Percentiles rank a stretch among this genome's conserved stretches.
Conservation (phyloP, 306 rosid species). For the Fragaria ananassa region DNA sequence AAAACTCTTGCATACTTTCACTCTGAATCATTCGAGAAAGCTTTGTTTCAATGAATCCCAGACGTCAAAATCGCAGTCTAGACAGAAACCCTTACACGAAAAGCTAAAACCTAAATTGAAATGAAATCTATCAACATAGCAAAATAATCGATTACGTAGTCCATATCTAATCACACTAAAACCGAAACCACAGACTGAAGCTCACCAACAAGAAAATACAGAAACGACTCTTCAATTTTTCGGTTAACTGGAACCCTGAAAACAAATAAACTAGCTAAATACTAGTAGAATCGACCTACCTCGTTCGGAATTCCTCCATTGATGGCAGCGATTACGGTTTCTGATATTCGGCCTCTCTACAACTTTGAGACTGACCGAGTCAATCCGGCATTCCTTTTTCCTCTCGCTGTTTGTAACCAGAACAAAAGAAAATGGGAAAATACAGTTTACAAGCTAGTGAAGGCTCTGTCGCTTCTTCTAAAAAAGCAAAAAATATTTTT, state of each 20-base stretch:
- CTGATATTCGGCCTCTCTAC: neutral
- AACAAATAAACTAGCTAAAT: neutral
- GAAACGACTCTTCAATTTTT: neutral
- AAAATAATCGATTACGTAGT: neutral
- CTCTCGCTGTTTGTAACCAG: neutral
- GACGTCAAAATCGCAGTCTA: neutral
- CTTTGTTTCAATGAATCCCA: neutral
- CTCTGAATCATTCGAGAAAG: neutral
- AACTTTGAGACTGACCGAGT: neutral
- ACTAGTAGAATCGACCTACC: neutral
- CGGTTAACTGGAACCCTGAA: neutral
- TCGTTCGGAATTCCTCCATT: neutral
- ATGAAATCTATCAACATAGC: neutral
- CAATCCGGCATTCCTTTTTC: neutral
- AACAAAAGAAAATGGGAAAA: neutral
- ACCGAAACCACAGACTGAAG: neutral
- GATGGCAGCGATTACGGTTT: slow-evolving; percentile 1
- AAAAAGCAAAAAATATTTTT: too few relatives aligned
- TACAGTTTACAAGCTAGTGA: neutral
- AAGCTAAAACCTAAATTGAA: neutral
- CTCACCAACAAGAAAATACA: neutral
- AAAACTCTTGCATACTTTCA: neutral
- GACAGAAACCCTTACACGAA: neutral
- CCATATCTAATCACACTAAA: neutral
- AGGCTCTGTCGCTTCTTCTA: neutral